Evolutionary conservation across 2,329 filamentous ascomycete genomes (phyloP).

Genomic region (Xylaria sp.): DNA sequence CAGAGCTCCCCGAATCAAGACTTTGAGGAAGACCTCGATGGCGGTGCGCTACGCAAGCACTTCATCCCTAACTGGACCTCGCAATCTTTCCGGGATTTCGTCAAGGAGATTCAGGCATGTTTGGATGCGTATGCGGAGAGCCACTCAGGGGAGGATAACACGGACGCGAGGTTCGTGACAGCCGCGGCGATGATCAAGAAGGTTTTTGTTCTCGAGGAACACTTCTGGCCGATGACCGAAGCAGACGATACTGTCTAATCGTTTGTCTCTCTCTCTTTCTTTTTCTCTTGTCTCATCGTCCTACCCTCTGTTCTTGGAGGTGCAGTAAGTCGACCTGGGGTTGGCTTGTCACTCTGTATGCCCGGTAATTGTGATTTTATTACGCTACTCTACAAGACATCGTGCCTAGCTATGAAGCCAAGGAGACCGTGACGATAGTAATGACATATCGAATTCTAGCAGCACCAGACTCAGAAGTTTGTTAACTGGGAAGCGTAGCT

Average conservation of each 20-base stretch:
- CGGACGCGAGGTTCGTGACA: conserved; percentile 53
- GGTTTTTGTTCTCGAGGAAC: conserved; percentile 66
- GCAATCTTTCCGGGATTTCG: conserved; percentile 66
- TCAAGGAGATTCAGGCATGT: conserved; percentile 51
- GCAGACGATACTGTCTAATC: conserved; percentile 4
- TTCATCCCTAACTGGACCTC: conserved; percentile 78
- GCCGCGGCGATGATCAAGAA: conserved; percentile 59
- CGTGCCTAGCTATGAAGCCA: neutral
- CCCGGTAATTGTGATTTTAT: neutral
- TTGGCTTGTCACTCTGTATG: neutral
- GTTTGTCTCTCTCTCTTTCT: neutral
- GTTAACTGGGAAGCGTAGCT: neutral
- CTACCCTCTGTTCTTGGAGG: neutral
- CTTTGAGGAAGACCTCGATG: conserved; percentile 65
- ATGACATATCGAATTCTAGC: neutral
- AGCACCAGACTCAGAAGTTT: neutral
- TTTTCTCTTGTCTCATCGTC: neutral
- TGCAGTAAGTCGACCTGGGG: neutral
- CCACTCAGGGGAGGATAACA: conserved; percentile 46
- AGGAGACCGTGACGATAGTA: neutral
- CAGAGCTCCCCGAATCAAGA: conserved; percentile 36
- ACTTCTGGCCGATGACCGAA: conserved; percentile 65
- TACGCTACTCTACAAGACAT: neutral
- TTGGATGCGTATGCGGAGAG: conserved; percentile 46
- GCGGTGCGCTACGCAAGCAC: conserved; percentile 70